A percentile compares a stretch with the other conserved stretches of the same genome.
Conservation (phyloP, 2,329 filamentous ascomycete genomes). For the Sordariomycetes sp. region DNA sequence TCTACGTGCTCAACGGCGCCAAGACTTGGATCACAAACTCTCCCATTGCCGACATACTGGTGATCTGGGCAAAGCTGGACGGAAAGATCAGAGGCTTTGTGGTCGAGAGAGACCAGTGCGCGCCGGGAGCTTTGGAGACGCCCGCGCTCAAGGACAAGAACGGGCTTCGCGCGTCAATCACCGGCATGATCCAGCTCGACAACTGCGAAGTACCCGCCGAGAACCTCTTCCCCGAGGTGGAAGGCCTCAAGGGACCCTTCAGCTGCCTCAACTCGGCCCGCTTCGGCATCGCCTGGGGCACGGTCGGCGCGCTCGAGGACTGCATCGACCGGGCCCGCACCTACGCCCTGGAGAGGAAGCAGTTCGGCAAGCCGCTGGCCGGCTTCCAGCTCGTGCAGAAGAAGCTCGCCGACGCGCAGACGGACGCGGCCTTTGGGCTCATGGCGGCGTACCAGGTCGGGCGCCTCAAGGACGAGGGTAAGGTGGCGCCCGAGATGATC, state of each 20-base stretch:
- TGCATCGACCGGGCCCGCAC: constrained; percentile 67
- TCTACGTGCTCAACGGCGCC: constrained; percentile 60
- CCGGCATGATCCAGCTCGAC: constrained; percentile 87
- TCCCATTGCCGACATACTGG: constrained; percentile 66
- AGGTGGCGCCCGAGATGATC: constrained; percentile 81
- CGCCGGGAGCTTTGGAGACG: constrained; percentile 73
- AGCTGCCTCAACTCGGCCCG: constrained; percentile 80
- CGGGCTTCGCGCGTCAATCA: constrained; percentile 78
- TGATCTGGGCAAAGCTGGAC: constrained; percentile 81
- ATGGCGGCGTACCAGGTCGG: constrained; percentile 79
- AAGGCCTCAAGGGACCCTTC: constrained; percentile 76
- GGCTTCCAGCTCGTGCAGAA: constrained; percentile 91
- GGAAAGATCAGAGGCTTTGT: constrained; percentile 85
- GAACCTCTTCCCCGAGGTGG: constrained; percentile 72
- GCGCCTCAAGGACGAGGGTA: constrained; percentile 74
- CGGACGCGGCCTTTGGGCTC: constrained; percentile 78
- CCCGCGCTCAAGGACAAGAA: constrained; percentile 83
- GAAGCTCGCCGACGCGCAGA: constrained; percentile 78
- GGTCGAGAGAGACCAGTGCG: constrained; percentile 67
- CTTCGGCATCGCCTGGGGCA: constrained; percentile 80
- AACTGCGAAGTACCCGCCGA: constrained; percentile 70
- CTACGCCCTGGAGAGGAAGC: constrained; percentile 81
- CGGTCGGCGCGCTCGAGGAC: constrained; percentile 81
- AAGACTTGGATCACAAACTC: constrained; percentile 90
- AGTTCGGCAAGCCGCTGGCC: constrained; percentile 77